phyloP scores from a whole-genome alignment of 345 rosid species.

The Mercurialis annua region DNA sequence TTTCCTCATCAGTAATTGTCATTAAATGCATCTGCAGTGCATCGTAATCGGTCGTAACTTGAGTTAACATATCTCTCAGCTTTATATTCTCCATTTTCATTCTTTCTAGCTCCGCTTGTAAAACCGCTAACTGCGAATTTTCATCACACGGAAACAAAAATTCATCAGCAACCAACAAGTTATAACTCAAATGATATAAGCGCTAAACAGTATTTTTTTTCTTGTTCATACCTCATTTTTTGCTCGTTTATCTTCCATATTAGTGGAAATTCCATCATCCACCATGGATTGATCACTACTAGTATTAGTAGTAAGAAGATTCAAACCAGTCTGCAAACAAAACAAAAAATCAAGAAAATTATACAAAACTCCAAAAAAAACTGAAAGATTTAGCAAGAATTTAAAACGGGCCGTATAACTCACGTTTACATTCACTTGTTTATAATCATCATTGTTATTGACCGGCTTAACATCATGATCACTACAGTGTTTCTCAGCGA shows the following conservation, averaged over 20 bases:
- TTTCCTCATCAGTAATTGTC: conserved; percentile 21
- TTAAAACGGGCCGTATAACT: conserved; percentile 1
- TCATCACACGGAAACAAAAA: background rate
- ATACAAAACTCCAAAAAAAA: background rate
- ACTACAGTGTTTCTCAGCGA: conserved; percentile 28
- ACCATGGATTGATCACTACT: conserved; percentile 63
- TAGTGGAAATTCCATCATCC: conserved; percentile 54
- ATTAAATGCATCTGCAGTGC: conserved; percentile 44
- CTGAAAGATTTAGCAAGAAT: background rate
- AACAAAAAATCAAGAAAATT: background rate
- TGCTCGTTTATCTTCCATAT: conserved; percentile 45
- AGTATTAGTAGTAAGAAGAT: conserved; percentile 52
- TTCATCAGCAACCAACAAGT: no score
- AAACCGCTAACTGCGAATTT: conserved; percentile 39
- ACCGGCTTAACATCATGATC: conserved; percentile 8
- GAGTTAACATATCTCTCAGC: conserved; percentile 36
- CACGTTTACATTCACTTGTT: conserved; percentile 43
- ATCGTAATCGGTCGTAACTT: conserved; percentile 44
- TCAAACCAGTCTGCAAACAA: conserved; percentile 51
- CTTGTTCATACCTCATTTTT: conserved; percentile 41
- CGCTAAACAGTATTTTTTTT: background rate
- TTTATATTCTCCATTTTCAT: conserved; percentile 51
- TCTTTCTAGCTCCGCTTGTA: conserved; percentile 49
- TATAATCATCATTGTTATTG: background rate
- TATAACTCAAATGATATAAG: background rate